A percentile compares a stretch with the other conserved stretches of the same genome.
Conservation (phyloP, 106 monocot genomes). For the Agapanthus africanus region DNA sequence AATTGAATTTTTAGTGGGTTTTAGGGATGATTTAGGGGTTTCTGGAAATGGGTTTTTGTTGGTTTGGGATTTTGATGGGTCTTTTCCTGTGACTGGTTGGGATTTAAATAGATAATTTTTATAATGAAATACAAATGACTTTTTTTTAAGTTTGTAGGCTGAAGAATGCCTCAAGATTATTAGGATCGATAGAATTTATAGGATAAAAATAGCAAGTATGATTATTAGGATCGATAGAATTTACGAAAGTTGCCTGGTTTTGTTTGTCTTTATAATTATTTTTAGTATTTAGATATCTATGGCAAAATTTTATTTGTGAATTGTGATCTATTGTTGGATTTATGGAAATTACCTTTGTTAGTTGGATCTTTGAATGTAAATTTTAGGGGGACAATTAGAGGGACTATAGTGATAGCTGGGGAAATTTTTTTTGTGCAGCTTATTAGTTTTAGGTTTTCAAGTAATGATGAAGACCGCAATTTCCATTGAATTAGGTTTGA, state of each 20-base stretch:
- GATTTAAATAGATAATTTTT: not conserved
- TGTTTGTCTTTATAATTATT: not conserved
- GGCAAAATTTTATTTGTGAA: too few relatives aligned
- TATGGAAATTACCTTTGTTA: too few relatives aligned
- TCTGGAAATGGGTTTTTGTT: conserved; percentile 7
- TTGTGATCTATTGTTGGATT: too few relatives aligned
- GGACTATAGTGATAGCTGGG: too few relatives aligned
- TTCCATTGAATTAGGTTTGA: too few relatives aligned
- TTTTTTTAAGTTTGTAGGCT: not conserved
- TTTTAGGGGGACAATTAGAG: too few relatives aligned
- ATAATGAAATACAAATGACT: not conserved
- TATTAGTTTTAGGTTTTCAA: too few relatives aligned
- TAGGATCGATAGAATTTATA: not conserved
- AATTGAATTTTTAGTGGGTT: conserved; percentile 5
- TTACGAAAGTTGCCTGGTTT: not conserved
- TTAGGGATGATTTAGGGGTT: not conserved
- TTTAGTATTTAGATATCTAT: not conserved
- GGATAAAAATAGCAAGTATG: not conserved
- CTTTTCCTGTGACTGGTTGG: not conserved
- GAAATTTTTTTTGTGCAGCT: too few relatives aligned
- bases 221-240: not conserved
- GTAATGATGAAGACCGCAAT: too few relatives aligned
- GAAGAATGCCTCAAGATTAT: not conserved
- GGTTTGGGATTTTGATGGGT: not conserved
- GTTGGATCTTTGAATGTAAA: too few relatives aligned